phyloP scores from a whole-genome alignment of 2,329 filamentous ascomycete genomes.

The Venturiaceae sp. region DNA sequence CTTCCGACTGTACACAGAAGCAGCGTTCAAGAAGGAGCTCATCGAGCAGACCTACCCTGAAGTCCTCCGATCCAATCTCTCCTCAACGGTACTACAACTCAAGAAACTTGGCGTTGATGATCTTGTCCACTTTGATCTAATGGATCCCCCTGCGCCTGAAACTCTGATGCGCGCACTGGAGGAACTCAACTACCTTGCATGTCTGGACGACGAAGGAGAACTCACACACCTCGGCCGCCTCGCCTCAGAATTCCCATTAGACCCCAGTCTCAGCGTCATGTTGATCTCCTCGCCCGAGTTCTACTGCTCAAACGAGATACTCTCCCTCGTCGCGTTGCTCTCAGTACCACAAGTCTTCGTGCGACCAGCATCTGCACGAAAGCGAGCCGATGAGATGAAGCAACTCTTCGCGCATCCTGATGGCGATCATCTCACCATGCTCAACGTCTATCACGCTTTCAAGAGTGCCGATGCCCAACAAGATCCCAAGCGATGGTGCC shows the following conservation, averaged over 20 bases:
- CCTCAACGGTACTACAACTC: constrained; percentile 88
- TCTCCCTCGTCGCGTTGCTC: constrained; percentile 86
- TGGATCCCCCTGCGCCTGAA: constrained; percentile 96
- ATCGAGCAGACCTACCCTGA: constrained; percentile 97
- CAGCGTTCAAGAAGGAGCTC: constrained; percentile 93
- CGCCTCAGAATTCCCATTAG: constrained; percentile 90
- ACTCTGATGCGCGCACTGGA: constrained; percentile 97
- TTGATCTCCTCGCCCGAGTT: constrained; percentile 95
- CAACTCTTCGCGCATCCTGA: constrained; percentile 83
- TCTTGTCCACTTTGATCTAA: constrained; percentile 94
- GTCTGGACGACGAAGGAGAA: constrained; percentile 91
- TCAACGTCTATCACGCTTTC: constrained; percentile 98
- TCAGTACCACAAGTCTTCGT: constrained; percentile 93
- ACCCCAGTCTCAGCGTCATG: constrained; percentile 93
- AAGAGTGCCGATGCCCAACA: constrained; percentile 61
- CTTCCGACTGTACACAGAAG: constrained; percentile 92
- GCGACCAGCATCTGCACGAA: constrained; percentile 73
- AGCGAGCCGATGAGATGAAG: constrained; percentile 97
- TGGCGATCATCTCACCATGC: constrained; percentile 88
- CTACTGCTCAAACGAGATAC: constrained; percentile 96
- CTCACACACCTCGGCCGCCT: constrained; percentile 76
- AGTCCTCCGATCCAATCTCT: constrained; percentile 86
- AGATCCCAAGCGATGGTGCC: constrained; percentile 85
- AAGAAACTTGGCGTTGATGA: constrained; percentile 97
- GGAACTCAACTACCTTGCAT: constrained; percentile 94